These are phyloP conservation scores for Phytophthora brassicae DNA, from an alignment of 352 stramenopile genomes.

Conservation along the genomic window DNA sequence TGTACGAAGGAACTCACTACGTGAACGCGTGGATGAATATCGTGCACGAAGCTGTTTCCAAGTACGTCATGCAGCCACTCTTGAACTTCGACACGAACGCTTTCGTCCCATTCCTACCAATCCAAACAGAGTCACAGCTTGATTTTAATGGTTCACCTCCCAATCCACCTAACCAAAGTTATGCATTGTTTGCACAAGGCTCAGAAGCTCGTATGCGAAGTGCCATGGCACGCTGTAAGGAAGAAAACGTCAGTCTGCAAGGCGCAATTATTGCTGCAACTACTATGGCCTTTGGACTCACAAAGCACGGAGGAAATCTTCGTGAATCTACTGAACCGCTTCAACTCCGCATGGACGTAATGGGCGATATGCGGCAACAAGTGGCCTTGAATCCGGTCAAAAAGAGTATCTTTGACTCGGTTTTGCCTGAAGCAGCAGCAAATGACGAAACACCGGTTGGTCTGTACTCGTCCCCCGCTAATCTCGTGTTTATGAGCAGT, in stretches of 20 bases:
- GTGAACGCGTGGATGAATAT: constrained; percentile 53
- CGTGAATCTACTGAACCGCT: constrained; percentile 25
- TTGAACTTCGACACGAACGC: constrained; percentile 61
- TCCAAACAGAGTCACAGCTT: constrained; percentile 42
- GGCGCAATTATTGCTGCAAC: constrained; percentile 45
- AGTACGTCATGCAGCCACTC: constrained; percentile 62
- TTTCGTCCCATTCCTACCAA: constrained; percentile 40
- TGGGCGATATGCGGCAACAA: constrained; percentile 43
- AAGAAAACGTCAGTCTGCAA: constrained; percentile 45
- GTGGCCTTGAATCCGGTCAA: constrained; percentile 23
- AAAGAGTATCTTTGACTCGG: constrained; percentile 11
- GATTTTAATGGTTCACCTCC: constrained; percentile 41
- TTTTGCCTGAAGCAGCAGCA: constrained; percentile 6
- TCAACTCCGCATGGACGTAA: constrained; percentile 54
- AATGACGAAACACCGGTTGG: constrained; percentile 37
- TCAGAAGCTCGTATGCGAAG: constrained; percentile 42
- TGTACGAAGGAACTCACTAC: constrained; percentile 64
- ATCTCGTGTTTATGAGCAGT: constrained; percentile 55
- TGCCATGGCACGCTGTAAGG: constrained; percentile 38
- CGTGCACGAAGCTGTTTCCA: constrained; percentile 56
- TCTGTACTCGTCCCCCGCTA: constrained; percentile 45
- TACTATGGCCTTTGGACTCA: constrained; percentile 49
- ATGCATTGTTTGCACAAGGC: constrained; percentile 47
- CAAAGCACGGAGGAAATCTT: constrained; percentile 34
- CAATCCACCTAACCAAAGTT: constrained; percentile 43